A percentile compares a stretch with the other conserved stretches of the same genome.
These are phyloP conservation scores for Camelina sativa DNA, from an alignment of 345 rosid species.

Conservation along the genomic window DNA sequence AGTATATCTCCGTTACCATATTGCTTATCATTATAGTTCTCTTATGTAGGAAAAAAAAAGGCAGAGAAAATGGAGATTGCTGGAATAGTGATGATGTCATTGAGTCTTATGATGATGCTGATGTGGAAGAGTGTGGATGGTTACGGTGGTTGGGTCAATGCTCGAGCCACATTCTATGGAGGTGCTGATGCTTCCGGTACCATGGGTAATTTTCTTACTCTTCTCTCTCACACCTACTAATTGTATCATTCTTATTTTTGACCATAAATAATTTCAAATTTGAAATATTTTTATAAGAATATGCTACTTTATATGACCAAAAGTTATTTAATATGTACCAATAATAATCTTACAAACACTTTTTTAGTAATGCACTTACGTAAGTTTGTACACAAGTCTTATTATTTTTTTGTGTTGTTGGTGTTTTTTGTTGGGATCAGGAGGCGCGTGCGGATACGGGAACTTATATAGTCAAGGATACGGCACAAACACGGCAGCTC, in stretches of 20 bases:
- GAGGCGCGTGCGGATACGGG: conserved; percentile 90
- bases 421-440: conserved; percentile 41
- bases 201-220: conserved; percentile 54
- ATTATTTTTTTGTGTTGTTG: neutral
- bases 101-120: conserved; percentile 35
- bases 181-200: conserved; percentile 91
- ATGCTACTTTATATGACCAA: too few relatives aligned
- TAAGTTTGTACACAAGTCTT: too few relatives aligned
- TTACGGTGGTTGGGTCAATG: conserved; percentile 64
- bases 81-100: conserved; percentile 29
- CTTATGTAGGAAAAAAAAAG: conserved; percentile 23
- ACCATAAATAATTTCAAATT: neutral
- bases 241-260: neutral
- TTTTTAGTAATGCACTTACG: too few relatives aligned
- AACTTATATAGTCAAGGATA: conserved; percentile 79
- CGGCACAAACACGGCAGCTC: conserved; percentile 75
- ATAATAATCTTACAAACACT: neutral
- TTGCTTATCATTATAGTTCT: neutral
- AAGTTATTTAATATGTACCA: neutral
- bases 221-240: neutral
- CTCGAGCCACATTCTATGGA: conserved; percentile 83
- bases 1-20: neutral
- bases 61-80: conserved; percentile 35
- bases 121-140: conserved; percentile 43
- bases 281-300: too few relatives aligned